Evolutionary conservation across 805 yeast genomes (phyloP).

Genomic region (Starmerella davenportii): DNA sequence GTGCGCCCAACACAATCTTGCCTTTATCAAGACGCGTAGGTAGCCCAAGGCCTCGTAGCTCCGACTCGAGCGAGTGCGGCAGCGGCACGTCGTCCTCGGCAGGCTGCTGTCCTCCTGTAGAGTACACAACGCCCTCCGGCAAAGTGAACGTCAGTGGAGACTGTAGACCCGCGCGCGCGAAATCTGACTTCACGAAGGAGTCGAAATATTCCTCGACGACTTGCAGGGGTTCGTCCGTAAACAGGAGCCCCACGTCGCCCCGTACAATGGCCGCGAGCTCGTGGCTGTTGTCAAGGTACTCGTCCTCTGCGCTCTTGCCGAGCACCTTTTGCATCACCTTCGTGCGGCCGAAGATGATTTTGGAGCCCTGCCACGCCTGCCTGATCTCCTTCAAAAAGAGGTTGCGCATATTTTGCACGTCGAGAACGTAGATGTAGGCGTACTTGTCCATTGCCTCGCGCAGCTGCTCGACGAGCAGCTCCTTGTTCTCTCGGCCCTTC

Average conservation of each 20-base stretch:
- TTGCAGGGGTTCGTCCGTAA: conserved; percentile 75
- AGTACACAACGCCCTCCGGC: conserved; percentile 81
- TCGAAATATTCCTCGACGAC: conserved; percentile 81
- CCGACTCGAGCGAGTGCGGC: conserved; percentile 89
- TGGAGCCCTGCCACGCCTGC: conserved; percentile 81
- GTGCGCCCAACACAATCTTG: conserved; percentile 58
- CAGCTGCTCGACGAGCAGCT: conserved; percentile 75
- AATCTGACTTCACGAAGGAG: conserved; percentile 63
- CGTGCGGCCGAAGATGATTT: conserved; percentile 76
- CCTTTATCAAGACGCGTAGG: conserved; percentile 87
- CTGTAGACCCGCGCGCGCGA: conserved; percentile 71
- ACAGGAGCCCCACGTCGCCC: conserved; percentile 75
- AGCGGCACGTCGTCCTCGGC: conserved; percentile 87
- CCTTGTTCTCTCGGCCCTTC: conserved; percentile 86
- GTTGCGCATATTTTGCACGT: conserved; percentile 83
- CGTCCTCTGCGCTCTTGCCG: conserved; percentile 75
- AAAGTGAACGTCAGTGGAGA: conserved; percentile 70
- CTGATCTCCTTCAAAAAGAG: conserved; percentile 88
- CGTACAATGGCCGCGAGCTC: conserved; percentile 42
- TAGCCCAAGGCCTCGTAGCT: conserved; percentile 72
- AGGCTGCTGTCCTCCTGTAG: conserved; percentile 87
- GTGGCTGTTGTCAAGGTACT: conserved; percentile 69
- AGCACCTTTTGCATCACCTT: conserved; percentile 84
- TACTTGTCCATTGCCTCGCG: conserved; percentile 62
- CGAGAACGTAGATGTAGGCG: conserved; percentile 68